Evolutionary conservation across 192 early-diverging fungal species (phyloP), one percentile per base, ranked within the genome.

Genomic region (Thoreauomyces humboldtii): DNA sequence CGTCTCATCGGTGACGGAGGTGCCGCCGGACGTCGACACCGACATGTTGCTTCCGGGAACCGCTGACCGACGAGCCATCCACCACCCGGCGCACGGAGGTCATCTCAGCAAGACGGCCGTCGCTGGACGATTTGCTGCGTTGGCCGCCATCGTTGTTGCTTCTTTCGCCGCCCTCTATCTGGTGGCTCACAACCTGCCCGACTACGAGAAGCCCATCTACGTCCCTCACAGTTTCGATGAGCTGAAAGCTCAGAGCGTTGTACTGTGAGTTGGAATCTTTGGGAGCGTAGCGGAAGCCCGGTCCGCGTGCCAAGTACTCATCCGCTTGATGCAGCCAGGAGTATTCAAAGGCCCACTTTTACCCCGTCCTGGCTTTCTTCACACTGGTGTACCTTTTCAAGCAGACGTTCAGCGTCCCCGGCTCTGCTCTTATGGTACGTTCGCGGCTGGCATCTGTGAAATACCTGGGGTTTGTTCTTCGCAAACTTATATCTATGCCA

Each of bases 391-490:
- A 58, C 42, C n/a, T 73, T 17, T 77, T 77, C 56, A 77, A 77
- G 57, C 75, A 77, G 61, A 55, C 75, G 14, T 77, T 57, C 17
- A 37, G 61, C 17, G 56, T 77, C 17, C 75, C 75, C 5, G 75
- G 75, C 2, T 59, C 75, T 27, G 62, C 71, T 1, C 29, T 73
- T 21, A 61, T 77, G 63, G 70, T 71, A 53, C 2, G 56, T 9
- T 58, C 15, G 29, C 19, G 17, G 15, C 37, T 59, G 4, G 22
- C 5, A 12, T 21, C 9, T 50, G 12, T 19, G 7, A 9, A 7
- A 21, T 28, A 60, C 1, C 27, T n/a, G n/a, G n/a, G 43, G 43
- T 7, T 22, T 1, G 4, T 45, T 61, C 17, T 4, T 36, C 17
- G 29, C 28, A 29, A n/a, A 64, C 34, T 31, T 32, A 19, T 5